Evolutionary conservation across 768 basidiomycete genomes (phyloP), one percentile per base, ranked within the genome.

Genomic region (Boletellus sp.): DNA sequence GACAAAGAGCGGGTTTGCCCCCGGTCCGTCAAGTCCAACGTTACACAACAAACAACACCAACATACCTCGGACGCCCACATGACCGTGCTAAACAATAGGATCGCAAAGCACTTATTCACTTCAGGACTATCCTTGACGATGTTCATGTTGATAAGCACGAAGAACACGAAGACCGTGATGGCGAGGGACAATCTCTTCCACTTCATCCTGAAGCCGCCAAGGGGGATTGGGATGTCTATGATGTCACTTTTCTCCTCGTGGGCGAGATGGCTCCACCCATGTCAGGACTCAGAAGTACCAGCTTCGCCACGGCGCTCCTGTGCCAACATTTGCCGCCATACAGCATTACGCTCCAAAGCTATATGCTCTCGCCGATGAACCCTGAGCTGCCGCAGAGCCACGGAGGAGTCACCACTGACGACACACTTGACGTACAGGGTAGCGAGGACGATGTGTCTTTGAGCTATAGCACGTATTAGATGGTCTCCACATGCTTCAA

Each of bases 291-390:
- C 73, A 49, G 69, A 49, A 53, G 72, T 44, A 38, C 70, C 64
- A 22, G 55, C 17, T 22, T 50, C 43, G 16, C 90, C 88, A 4
- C 82, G 77, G 24, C 90, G 79, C 58, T 90, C 88, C 35, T 82
- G 79, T 3, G 83, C 85, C 51, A 96, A 88, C 93, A 96, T 94
- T 67, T 91, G 87, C 22, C 92, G 78, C 96, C 96, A 99, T 12
- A 98, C 87, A 1, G 96, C 98, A 62, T 98, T 94, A 28, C 96
- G 81, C 62, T 98, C 95, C 84, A 94, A 95, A 3, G 95, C 94
- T 54, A 95, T 88, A 63, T 92, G 87, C 68, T 97, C 94, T 19
- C 92, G 83, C 49, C 94, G 85, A 65, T 94, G 84, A 15, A 92
- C 76, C 54, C 84, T 83, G 39, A 99, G 79, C 63, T 95, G 90